phyloP scores from a whole-genome alignment of 2,329 filamentous ascomycete genomes.

The Didymella keratinophila region DNA sequence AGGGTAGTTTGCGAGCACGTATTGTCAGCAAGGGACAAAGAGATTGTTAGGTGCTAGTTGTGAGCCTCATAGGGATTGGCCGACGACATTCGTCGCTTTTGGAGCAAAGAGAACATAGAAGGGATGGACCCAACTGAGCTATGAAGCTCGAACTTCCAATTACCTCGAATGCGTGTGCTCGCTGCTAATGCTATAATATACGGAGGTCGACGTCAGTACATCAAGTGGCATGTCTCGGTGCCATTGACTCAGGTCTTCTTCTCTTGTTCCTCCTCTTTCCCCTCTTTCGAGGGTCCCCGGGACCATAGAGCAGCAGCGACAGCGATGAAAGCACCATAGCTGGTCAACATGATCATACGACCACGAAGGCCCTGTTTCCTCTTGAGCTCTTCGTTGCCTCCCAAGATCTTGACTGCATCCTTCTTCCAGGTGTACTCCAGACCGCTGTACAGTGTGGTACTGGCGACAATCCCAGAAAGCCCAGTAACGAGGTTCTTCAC shows the following conservation, averaged over 20 bases:
- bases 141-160: background rate
- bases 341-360: slow-evolving; percentile 57
- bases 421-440: slow-evolving; percentile 91
- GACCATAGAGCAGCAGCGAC: slow-evolving; percentile 48
- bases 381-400: slow-evolving; percentile 57
- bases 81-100: background rate
- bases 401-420: slow-evolving; percentile 87
- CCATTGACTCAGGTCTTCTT: background rate
- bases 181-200: slow-evolving; percentile 5
- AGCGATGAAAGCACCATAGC: slow-evolving; percentile 55
- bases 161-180: background rate
- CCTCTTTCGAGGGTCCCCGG: slow-evolving; percentile 18
- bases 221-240: background rate
- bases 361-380: slow-evolving; percentile 58
- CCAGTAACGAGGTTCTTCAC: slow-evolving; percentile 47
- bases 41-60: background rate
- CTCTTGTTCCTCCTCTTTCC: slow-evolving; percentile 18
- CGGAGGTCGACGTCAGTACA: background rate
- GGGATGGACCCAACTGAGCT: background rate
- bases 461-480: slow-evolving; percentile 80
- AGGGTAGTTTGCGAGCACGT: background rate
- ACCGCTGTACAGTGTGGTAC: slow-evolving; percentile 92
- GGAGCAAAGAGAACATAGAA: background rate
- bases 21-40: background rate
- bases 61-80: background rate